phyloP scores from a whole-genome alignment of 2,329 filamentous ascomycete genomes.

The Lasiodiplodia hormozganensis region DNA sequence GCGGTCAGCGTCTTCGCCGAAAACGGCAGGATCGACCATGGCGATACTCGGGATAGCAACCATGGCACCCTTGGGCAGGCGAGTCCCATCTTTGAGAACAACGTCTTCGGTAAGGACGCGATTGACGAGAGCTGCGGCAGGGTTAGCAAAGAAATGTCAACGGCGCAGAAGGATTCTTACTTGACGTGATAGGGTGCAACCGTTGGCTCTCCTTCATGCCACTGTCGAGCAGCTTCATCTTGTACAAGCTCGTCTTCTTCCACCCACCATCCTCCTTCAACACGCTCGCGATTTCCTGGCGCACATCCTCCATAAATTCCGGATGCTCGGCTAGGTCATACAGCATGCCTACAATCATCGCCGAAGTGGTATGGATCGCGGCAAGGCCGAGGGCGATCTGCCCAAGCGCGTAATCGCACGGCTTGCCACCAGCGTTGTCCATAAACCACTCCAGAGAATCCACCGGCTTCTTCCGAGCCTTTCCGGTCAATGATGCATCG shows the following conservation, averaged over 20 bases:
- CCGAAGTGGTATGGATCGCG: slow-evolving; percentile 35
- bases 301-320: slow-evolving; percentile 31
- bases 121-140: slow-evolving; percentile 1
- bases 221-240: slow-evolving; percentile 32
- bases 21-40: slow-evolving; percentile 25
- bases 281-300: slow-evolving; percentile 29
- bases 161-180: neutral
- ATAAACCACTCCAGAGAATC: slow-evolving; percentile 36
- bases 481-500: slow-evolving; percentile 31
- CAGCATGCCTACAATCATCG: slow-evolving; percentile 30
- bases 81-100: slow-evolving; percentile 32
- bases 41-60: slow-evolving; percentile 21
- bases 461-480: slow-evolving; percentile 34
- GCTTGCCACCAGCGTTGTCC: slow-evolving; percentile 34
- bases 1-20: slow-evolving; percentile 23
- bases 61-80: slow-evolving; percentile 30
- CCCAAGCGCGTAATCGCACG: slow-evolving; percentile 25
- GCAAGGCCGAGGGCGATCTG: slow-evolving; percentile 30
- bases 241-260: slow-evolving; percentile 30
- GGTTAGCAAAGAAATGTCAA: neutral
- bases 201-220: slow-evolving; percentile 34
- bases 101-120: slow-evolving; percentile 31
- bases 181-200: slow-evolving; percentile 25
- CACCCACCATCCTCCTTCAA: slow-evolving; percentile 28
- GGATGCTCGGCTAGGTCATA: slow-evolving; percentile 32